Conservation (phyloP, 2,329 filamentous ascomycete species). For the Fusarium sp. region DNA sequence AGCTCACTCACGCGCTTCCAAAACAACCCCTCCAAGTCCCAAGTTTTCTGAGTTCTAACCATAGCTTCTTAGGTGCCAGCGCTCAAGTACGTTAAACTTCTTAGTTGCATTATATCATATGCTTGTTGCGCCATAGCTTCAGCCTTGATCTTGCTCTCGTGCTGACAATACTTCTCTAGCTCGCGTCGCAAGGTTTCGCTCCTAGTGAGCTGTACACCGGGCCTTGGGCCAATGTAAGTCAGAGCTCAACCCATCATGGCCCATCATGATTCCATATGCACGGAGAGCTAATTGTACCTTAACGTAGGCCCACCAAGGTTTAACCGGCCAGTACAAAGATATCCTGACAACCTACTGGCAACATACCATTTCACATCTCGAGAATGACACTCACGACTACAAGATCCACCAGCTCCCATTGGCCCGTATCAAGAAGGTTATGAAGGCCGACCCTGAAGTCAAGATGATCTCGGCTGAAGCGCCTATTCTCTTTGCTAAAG, state of each 20-base stretch:
- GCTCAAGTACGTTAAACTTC: conserved; percentile 53
- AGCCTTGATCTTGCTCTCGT: neutral
- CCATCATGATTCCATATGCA: neutral
- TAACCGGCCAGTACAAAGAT: conserved; percentile 92
- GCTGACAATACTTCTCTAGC: conserved; percentile 59
- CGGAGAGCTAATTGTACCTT: neutral
- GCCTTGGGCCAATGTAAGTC: conserved; percentile 89
- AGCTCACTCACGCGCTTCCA: conserved; percentile 15
- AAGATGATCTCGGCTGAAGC: conserved; percentile 99
- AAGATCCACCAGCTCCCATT: conserved; percentile 97
- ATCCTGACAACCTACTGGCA: conserved; percentile 99
- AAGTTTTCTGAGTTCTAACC: neutral
- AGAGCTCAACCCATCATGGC: neutral
- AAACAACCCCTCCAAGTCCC: neutral
- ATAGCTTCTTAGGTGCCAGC: conserved; percentile 56
- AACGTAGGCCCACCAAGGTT: conserved; percentile 87
- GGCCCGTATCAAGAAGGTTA: conserved; percentile 99
- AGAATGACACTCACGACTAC: conserved; percentile 96
- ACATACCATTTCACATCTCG: conserved; percentile 94
- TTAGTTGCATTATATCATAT: neutral
- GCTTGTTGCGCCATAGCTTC: conserved; percentile 1
- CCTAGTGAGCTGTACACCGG: conserved; percentile 95
- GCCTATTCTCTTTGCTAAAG: conserved; percentile 97
- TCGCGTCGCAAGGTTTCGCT: conserved; percentile 87
- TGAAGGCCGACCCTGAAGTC: conserved; percentile 99